A percentile compares a stretch with the other conserved stretches of the same genome.
These are phyloP conservation scores for Panicum hallii DNA, from an alignment of 202 grass and related monocot genomes.

Conservation along the genomic window DNA sequence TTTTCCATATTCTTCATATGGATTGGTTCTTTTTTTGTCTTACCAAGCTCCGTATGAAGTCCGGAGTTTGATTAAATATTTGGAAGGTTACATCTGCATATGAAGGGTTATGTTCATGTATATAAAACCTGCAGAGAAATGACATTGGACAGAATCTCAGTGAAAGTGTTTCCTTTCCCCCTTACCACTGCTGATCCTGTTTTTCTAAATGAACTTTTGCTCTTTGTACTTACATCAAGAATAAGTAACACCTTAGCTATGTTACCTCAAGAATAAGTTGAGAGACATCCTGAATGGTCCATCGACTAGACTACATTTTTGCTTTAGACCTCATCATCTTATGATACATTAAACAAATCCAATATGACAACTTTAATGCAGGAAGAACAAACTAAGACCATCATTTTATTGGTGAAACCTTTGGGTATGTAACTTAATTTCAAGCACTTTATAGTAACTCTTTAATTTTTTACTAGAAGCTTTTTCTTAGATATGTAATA, in stretches of 20 bases:
- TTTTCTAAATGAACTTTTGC: not conserved
- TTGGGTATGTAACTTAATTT: not conserved
- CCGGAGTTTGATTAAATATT: slow-evolving; percentile 26
- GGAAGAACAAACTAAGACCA: slow-evolving; percentile 11
- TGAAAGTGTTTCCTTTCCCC: slow-evolving; percentile 14
- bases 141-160: not conserved
- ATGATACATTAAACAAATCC: not conserved
- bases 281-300: not conserved
- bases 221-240: slow-evolving; percentile 8
- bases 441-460: not conserved
- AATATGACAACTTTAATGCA: slow-evolving; percentile 11
- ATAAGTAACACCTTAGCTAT: not conserved
- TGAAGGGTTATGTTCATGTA: slow-evolving; percentile 5
- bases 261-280: slow-evolving; percentile 12
- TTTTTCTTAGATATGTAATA: slow-evolving; percentile 16
- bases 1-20: slow-evolving; percentile 11
- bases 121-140: not conserved
- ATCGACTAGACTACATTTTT: slow-evolving; percentile 11
- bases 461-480: not conserved
- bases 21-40: not conserved
- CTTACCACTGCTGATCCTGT: not conserved
- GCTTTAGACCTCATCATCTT: not conserved
- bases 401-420: not conserved
- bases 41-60: not conserved
- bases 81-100: not conserved